phyloP scores from a whole-genome alignment of 768 basidiomycete genomes.

The Tylopilus rubrobrunneus region DNA sequence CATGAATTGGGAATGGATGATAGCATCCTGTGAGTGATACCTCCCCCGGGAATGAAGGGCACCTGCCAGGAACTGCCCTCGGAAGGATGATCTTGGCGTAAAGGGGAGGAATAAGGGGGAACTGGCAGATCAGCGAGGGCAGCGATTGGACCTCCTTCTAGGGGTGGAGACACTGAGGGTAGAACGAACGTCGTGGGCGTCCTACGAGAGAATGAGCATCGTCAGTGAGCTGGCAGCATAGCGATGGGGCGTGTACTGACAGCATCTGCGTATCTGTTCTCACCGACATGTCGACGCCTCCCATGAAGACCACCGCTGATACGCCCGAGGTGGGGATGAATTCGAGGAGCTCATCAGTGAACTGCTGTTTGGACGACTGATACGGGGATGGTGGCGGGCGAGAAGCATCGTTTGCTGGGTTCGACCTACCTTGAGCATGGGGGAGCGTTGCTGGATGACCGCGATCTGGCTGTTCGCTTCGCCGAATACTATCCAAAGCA shows the following conservation, averaged over 20 bases:
- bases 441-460: constrained; percentile 76
- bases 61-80: constrained; percentile 33
- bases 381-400: not conserved
- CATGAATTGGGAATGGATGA: constrained; percentile 49
- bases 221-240: constrained; percentile 3
- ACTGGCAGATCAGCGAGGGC: constrained; percentile 46
- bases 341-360: constrained; percentile 50
- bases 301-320: constrained; percentile 56
- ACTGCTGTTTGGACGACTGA: constrained; percentile 67
- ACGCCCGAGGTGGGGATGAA: constrained; percentile 54
- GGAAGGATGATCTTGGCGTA: constrained; percentile 32
- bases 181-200: constrained; percentile 62
- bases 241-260: constrained; percentile 39
- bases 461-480: constrained; percentile 45
- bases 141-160: constrained; percentile 43
- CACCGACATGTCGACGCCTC: constrained; percentile 72
- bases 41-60: constrained; percentile 79
- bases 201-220: constrained; percentile 31
- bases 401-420: not conserved
- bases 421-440: constrained; percentile 61
- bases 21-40: constrained; percentile 65
- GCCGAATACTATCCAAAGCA: constrained; percentile 55
- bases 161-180: constrained; percentile 40
- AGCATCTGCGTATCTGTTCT: constrained; percentile 75
- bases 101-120: constrained; percentile 50